Base-by-base conservation (phyloP, 2,329 filamentous ascomycete genomes). In the Botryosphaeria dothidea region DNA sequence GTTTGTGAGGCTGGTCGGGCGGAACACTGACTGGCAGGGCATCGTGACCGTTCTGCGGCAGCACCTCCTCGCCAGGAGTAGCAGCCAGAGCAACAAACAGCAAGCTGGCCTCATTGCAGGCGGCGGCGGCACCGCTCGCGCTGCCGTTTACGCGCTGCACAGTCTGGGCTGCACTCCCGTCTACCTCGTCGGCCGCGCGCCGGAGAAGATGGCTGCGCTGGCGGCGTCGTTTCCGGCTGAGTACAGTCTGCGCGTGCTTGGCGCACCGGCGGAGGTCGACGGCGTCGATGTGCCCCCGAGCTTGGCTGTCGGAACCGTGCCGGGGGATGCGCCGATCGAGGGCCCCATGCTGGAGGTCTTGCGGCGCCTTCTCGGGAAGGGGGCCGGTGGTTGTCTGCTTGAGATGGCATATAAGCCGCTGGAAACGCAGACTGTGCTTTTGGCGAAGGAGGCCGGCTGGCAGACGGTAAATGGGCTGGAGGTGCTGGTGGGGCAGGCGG, bases 381-480 rank as follows among this genome's bases (percentile, higher is more conserved):
- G 67, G 62, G 54, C 67, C n/a, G 49, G 15, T 78, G 78, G 15
- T 11, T 41, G 38, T 41, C 79, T 98, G 67, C 80, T 98, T 3
- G 95, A 99, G 78, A 97, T 99, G 93, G 94, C 95, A 2, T 99
- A 99, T 78, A 96, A 94, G 78, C 95, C 95, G 21, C 83, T 86
- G 0, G 85, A 91, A 62, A 99, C 95, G 4, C 86, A 90, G 8
- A 79, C 97, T 69, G 97, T 98, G 88, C 85, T 91, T 74, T 81
- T 97, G 74, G 94, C 93, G 2, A 84, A 88, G 71, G 86, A 90
- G 69, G 86, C 86, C 15, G 89, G 90, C 3, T 99, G 95, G 95
- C 84, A 81, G 64, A 92, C 90, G 1, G 90, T 98, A 67, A 89
- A 92, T 7, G 95, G 95, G 0, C 79, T 97, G 41, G 94, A 99